Evolutionary conservation across 257 asterid genomes (phyloP).

Genomic region (Solanum piurae): DNA sequence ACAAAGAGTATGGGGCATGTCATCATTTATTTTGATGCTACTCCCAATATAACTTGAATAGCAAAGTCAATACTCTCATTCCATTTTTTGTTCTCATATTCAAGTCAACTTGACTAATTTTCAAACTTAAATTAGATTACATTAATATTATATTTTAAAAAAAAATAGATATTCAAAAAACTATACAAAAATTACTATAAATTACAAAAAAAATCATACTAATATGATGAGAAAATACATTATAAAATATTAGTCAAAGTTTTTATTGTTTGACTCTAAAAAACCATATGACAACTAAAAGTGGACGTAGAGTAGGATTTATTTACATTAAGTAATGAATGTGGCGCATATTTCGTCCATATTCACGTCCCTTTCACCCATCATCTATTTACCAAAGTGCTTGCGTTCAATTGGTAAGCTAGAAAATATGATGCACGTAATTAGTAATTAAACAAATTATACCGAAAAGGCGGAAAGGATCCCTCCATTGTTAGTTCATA

Average conservation of each 20-base stretch:
- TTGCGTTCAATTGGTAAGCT: too few species aligned
- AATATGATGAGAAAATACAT: too few species aligned
- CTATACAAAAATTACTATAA: too few species aligned
- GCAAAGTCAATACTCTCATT: background rate
- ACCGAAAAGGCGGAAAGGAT: background rate
- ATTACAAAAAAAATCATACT: too few species aligned
- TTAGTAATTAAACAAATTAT: background rate
- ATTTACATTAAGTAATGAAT: background rate
- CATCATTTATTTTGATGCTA: background rate
- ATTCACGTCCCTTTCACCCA: background rate
- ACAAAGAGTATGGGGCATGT: background rate
- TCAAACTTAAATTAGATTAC: too few species aligned
- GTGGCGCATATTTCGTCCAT: background rate
- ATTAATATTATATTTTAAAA: too few species aligned
- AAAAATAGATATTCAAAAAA: too few species aligned
- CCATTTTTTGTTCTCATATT: too few species aligned
- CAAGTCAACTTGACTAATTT: too few species aligned
- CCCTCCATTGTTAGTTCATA: background rate
- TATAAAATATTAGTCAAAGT: too few species aligned
- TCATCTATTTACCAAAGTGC: background rate
- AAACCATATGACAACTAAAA: too few species aligned
- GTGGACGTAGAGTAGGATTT: background rate
- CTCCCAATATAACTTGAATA: background rate
- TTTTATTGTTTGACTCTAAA: too few species aligned
- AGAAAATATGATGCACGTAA: background rate